Base-by-base conservation (phyloP, 139 green algal genomes). In the Coelastrella sp. region DNA sequence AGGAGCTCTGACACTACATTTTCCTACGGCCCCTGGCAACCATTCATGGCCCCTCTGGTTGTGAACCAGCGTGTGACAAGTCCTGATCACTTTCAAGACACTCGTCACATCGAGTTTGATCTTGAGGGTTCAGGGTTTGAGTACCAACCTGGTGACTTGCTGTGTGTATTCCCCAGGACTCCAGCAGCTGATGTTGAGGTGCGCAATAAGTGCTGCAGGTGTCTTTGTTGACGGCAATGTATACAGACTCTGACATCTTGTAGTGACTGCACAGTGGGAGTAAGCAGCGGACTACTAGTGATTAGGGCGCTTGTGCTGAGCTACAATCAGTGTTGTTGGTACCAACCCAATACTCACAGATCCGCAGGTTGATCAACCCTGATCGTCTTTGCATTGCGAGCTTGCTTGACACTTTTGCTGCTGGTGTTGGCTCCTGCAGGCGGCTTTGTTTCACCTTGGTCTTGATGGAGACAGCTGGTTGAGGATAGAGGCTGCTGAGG, bases 91-190 rank as follows among this genome's bases (percentile, higher is more conserved):
- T 96, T 95, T 60, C 96, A 98, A 79, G 95, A 98, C 66, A 94
- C 95, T 21, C 86, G 95, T 2, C 93, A 95, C 85, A 48, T 98
- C 5, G 92, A 94, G 86, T 78, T 98, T 45, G 89, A 95, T 69
- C 79, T 97, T 11, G 35, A 25, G 17, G 75, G 84, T 35, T 83
- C 48, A 48, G 83, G 91, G 27, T 27, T 96, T 21, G 45, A 43
- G 2, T 98, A 95, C 85, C 43, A 89, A 19, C 94, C 96, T 5
- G 96, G 96, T 2, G 96, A 98, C 75, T 67, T 96, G 19, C 78
- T 98, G 43, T 89, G 91, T 4, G 86, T 98, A 2, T 76, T 95
- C 53, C 96, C 96, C 4, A 68, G 82, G 15, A 81, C 80, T 32
- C 67, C 80, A 34, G 80, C 51, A 57, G 80, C 80, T 51, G 80